Evolutionary conservation across 495 filamentous ascomycete genomes (phyloP), one percentile per base, ranked within the genome.

Genomic region (Cercophora newfieldiana): DNA sequence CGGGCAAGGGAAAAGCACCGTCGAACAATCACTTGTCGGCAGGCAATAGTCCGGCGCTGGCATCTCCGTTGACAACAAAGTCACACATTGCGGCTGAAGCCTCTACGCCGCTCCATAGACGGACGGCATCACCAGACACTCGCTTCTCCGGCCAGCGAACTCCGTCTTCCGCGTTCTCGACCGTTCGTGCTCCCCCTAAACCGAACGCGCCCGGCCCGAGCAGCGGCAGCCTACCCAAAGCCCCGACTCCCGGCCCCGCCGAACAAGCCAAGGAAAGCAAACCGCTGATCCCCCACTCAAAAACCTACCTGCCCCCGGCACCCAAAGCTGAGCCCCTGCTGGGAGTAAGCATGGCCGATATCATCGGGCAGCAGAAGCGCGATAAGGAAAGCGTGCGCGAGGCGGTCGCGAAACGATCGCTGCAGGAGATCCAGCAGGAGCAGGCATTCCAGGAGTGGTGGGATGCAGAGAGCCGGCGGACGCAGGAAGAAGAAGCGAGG

Each of bases 381-480:
- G 94, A 96, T 66, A 95, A 97, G 70, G 86, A 93, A 65, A 82
- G 87, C 58, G 86, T 95, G 66, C 88, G 85, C 48, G 93, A 96
- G 76, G 91, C 91, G n/a, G 87, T 83, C 0, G 90, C 91, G 1
- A 97, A 96, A 74, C 84, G 94, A 49, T 93, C 89, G 65, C 76
- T 99, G 48, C 86, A 94, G 71, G 95, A 98, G 48, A 99, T 99
- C 68, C 96, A 99, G 72, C 86, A 90, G 58, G 95, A 99, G 74
- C 95, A 99, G 74, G 91, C 93, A 33, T 99, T 99, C 77, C 91
- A 97, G 75, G 89, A 94, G 72, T 99, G 96, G 95, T 99, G 95
- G 95, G 94, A 98, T 67, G 86, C 89, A 63, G 95, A 99, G 74
- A 93, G 90, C 73, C 84, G 85, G 68, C 85, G 90, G 55, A 79